phyloP scores from a whole-genome alignment of 2,329 filamentous ascomycete species.

The Talaromyces verruculosus region DNA sequence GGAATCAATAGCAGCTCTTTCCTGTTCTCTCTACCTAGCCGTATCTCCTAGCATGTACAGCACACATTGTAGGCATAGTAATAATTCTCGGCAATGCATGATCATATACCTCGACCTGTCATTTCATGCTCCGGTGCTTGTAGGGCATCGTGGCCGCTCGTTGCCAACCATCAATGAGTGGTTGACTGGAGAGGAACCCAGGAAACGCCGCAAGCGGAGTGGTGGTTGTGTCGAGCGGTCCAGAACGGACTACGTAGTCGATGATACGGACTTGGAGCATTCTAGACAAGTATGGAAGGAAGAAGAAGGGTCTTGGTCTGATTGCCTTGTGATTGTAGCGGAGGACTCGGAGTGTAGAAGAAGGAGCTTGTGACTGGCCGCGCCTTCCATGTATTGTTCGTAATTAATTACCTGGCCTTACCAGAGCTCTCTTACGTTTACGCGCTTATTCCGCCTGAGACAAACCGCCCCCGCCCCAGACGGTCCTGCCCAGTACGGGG shows the following conservation, averaged over 20 bases:
- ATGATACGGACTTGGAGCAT: slow-evolving; percentile 6
- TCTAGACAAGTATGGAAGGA: slow-evolving; percentile 1
- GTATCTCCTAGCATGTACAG: not conserved
- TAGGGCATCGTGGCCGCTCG: too few relatives aligned
- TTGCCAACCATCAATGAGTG: not conserved
- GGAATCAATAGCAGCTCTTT: not conserved
- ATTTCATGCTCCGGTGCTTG: not conserved
- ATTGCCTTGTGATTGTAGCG: not conserved
- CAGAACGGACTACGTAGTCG: slow-evolving; percentile 4
- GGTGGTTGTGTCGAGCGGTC: not conserved
- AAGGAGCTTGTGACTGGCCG: not conserved
- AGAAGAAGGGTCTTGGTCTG: not conserved
- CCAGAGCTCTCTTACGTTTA: not conserved
- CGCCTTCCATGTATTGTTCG: slow-evolving; percentile 4
- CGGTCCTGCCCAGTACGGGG: not conserved
- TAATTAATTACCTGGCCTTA: slow-evolving; percentile 1
- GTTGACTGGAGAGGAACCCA: not conserved
- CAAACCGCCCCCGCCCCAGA: not conserved
- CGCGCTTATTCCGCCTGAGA: slow-evolving; percentile 6
- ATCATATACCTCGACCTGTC: not conserved
- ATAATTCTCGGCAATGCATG: not conserved
- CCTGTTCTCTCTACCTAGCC: not conserved
- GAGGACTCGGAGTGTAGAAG: not conserved
- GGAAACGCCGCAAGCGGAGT: slow-evolving; percentile 7
- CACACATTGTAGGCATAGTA: not conserved